Base-by-base conservation (phyloP, 371 early-diverging fungal species). In the Mucor velutinosus region DNA sequence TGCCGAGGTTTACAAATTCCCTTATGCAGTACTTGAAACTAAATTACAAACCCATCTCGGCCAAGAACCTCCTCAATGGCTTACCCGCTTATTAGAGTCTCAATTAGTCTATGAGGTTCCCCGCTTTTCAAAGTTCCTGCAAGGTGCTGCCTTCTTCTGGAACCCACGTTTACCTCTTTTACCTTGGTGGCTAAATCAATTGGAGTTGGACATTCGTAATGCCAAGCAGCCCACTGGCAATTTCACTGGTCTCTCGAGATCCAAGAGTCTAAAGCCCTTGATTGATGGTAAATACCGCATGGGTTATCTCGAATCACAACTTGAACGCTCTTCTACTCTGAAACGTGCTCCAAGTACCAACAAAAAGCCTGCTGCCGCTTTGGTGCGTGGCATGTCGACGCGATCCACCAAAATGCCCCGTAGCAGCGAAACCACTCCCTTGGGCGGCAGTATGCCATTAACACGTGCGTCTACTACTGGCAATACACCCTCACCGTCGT, bases 51-150 rank as follows among this genome's bases (percentile, higher is more conserved):
- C 95, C 10, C 96, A 96, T 77, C 80, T 88, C 25, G 97, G 97
- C 32, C 91, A 92, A 37, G 92, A 91, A 58, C 93, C 96, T 5
- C 98, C 98, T 7, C 87, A 90, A 65, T 99, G 99, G 99, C 94
- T 99, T 25, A 83, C 89, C 11, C 93, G 96, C 27, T 81, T 99
- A 39, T 86, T 97, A 71, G 89, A 93, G 41, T 90, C 93, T 45
- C 88, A 92, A 58, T 80, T 98, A 62, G 97, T 99, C 21, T 96
- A 97, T 76, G 97, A 96, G 47, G 98, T 98, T 4, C 98, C 99
- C 45, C 96, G 97, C 72, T 99, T 99, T 83, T 94, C 95, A 60
- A 99, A 99, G 78, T 99, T 95, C 82, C 86, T 98, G 58, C 99
- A 99, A 79, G 99, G 99, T 60, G 89, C 91, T 19, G 90, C 98